Base-by-base conservation (phyloP, 805 yeast species). In the Pichia cabralensis region DNA sequence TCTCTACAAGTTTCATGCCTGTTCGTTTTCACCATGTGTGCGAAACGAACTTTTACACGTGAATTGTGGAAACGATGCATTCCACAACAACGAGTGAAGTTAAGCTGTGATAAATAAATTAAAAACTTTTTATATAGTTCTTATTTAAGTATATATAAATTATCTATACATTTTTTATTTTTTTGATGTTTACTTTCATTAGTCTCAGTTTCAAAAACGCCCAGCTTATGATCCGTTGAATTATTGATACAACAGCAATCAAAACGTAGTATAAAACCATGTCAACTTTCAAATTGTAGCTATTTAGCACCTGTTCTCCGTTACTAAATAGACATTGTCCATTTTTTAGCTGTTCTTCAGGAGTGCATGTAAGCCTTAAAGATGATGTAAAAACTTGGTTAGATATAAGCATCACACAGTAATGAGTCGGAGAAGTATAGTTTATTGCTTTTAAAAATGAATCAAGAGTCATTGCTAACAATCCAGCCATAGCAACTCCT, bases 401-500 rank as follows among this genome's bases (percentile, higher is more conserved):
- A n/a, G 76, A 69, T 30, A 75, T 52, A 1, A 73, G 59, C 44
- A 74, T 69, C 9, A 79, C 79, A 2, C 76, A 77, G 49, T 80
- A 85, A 47, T 79, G 80, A 43, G 80, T 53, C 3, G 95, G 95
- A 34, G 78, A 78, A n/a, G 80, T 46, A 56, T 75, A 85, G 54
- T 83, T 84, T 50, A 81, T 56, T 1, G 76, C 94, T 42, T 65
- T 65, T 49, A 84, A 64, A 31, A 85, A 74, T 2, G 57, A 59
- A 18, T 80, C 80, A 79, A 84, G 72, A n/a, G 76, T 64, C 46
- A 83, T 60, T 0, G 95, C 80, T 76, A 85, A 67, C 9, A 86
- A 61, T 4, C 95, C 96, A 2, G 84, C 81, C 92, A 85, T 80
- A 45, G 80, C 73, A 5, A 80, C 72, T 6, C 89, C 92, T 32